Percentiles rank a stretch among this genome's conserved stretches.
Conservation (phyloP, 2,329 filamentous ascomycete genomes). For the Microcera coccophila region DNA sequence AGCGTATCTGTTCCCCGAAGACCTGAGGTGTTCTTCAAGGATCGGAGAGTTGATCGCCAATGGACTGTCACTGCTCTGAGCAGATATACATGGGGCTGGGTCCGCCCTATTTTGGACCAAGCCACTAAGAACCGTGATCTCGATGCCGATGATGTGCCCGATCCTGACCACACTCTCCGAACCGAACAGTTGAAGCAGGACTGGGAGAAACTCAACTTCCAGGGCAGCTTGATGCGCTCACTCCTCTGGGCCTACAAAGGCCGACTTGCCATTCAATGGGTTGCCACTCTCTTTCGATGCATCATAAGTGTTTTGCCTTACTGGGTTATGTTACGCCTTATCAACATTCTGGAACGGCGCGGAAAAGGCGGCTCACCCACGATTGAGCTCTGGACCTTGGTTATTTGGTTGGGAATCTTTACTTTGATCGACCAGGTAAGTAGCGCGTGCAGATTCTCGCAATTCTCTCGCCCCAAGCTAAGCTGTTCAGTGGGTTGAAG, state of each 20-base stretch:
- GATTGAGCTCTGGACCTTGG: conserved; percentile 62
- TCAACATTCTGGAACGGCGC: conserved; percentile 58
- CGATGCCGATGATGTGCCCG: conserved; percentile 59
- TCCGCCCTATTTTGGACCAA: conserved; percentile 48
- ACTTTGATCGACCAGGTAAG: conserved; percentile 51
- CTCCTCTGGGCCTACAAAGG: conserved; percentile 56
- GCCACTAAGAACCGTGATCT: conserved; percentile 57
- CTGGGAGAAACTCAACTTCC: conserved; percentile 47
- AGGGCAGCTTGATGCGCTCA: conserved; percentile 55
- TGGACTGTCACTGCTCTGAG: conserved; percentile 57
- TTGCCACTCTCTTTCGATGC: conserved; percentile 50
- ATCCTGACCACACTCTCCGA: conserved; percentile 53
- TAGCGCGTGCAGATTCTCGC: background rate
- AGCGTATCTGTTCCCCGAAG: conserved; percentile 60
- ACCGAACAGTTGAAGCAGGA: conserved; percentile 46
- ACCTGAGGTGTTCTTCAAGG: conserved; percentile 61
- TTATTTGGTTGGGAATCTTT: conserved; percentile 58
- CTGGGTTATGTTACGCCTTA: conserved; percentile 62
- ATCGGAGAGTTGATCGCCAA: conserved; percentile 59
- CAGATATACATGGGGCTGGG: conserved; percentile 66
- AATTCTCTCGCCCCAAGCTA: background rate
- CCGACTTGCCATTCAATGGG: conserved; percentile 56
- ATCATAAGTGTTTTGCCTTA: conserved; percentile 67
- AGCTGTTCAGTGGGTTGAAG: conserved; percentile 52
- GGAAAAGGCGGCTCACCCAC: conserved; percentile 41